Base-by-base conservation (phyloP, 352 stramenopile genomes). In the Globisporangium perplexum region DNA sequence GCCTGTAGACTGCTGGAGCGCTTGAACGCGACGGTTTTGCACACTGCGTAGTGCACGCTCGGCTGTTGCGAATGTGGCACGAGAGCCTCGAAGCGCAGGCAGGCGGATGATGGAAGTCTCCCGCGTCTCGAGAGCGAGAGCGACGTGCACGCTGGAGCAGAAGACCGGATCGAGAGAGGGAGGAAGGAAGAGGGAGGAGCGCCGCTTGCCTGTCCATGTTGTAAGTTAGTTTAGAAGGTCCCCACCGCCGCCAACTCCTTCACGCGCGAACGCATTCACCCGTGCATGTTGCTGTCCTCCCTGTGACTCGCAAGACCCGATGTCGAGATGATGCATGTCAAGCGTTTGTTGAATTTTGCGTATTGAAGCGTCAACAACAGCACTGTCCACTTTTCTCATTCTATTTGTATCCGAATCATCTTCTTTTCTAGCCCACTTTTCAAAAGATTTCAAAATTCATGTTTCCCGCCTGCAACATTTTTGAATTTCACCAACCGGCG, bases 1-100 rank as follows among this genome's bases (percentile, higher is more conserved):
- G 77, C 57, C 69, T 90, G 47, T 88, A 88, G 69, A 82, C 28
- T 17, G 20, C 26, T 30, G 3, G 26, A 30, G 26, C 26, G 26
- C 26, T 30, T 5, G 26, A 2, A 30, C 26, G 26, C 26, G 26
- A 5, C 26, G 26, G 26, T n/a, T n/a, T n/a, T n/a, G n/a, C n/a
- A n/a, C n/a, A n/a, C n/a, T n/a, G n/a, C n/a, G n/a, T n/a, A n/a
- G n/a, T n/a, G n/a, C n/a, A n/a, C n/a, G n/a, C n/a, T n/a, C n/a
- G n/a, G n/a, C n/a, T n/a, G n/a, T n/a, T n/a, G n/a, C n/a, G n/a
- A n/a, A n/a, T n/a, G n/a, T n/a, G n/a, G n/a, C n/a, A n/a, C n/a
- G n/a, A n/a, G n/a, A n/a, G n/a, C 5, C 26, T 30, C 26, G 20
- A 7, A n/a, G 35, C n/a, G 35, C 15, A 41, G 36, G 2, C 18